phyloP scores from a whole-genome alignment of 2,329 filamentous ascomycete species.

The Trichophyton verrucosum region DNA sequence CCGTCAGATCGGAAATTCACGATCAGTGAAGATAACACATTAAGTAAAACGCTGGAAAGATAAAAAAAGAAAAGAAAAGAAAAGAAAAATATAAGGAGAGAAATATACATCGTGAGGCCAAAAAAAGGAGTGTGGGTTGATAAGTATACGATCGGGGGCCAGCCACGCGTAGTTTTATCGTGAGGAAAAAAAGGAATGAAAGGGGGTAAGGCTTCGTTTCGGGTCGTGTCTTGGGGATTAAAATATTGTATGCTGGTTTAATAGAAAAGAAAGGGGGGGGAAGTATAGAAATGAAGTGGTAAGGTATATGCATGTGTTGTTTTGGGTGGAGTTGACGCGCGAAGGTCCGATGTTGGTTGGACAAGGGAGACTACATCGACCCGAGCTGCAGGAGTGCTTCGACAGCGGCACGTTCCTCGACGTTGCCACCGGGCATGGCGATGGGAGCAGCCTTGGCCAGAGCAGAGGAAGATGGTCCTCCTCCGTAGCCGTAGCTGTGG shows the following conservation, averaged over 20 bases:
- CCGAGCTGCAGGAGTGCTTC: slow-evolving; percentile 38
- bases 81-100: slow-evolving; percentile 4
- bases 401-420: slow-evolving; percentile 37
- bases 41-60: slow-evolving; percentile 1
- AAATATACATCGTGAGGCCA: background rate
- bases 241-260: background rate
- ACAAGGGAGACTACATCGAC: slow-evolving; percentile 30
- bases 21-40: slow-evolving; percentile 2
- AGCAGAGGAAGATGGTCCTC: slow-evolving; percentile 27
- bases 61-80: background rate
- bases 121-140: slow-evolving; percentile 8
- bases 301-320: background rate
- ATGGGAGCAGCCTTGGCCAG: slow-evolving; percentile 31
- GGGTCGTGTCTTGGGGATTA: background rate
- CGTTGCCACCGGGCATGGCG: slow-evolving; percentile 22
- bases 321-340: background rate
- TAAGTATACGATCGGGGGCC: background rate
- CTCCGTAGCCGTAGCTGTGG: slow-evolving; percentile 19
- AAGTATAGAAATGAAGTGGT: background rate
- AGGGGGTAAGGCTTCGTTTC: background rate
- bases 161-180: background rate
- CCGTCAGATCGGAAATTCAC: background rate
- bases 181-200: background rate
- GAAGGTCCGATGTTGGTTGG: background rate
- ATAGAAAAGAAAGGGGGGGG: background rate